Evolutionary conservation across 352 stramenopile genomes (phyloP).

Genomic region (Globisporangium yorkense): DNA sequence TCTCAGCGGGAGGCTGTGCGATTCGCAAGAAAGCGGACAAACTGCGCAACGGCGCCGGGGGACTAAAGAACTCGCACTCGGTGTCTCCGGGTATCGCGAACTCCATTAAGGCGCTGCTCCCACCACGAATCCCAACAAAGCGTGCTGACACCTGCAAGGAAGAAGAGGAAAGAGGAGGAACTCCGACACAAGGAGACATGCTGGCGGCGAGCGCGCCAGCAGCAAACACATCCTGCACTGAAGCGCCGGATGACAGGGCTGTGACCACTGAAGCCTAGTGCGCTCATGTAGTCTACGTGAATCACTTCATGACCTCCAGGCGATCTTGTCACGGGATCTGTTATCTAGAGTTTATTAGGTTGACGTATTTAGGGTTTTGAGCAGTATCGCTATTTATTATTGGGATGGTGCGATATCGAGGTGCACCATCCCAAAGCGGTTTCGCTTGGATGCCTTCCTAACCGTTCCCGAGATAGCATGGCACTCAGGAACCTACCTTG

Average conservation of each 20-base stretch:
- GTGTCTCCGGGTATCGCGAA: slow-evolving; percentile 1
- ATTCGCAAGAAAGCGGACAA: slow-evolving; percentile 15
- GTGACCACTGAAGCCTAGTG: slow-evolving; percentile 4
- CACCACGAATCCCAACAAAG: slow-evolving; percentile 12
- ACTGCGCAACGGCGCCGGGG: neutral
- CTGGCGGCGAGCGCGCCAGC: neutral
- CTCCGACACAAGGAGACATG: slow-evolving; percentile 9
- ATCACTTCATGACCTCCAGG: neutral
- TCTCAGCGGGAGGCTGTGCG: slow-evolving; percentile 2
- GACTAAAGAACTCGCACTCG: slow-evolving; percentile 12
- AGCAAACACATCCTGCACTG: neutral
- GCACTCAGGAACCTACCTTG: too few species aligned
- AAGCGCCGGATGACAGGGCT: neutral
- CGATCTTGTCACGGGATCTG: too few species aligned
- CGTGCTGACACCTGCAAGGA: neutral
- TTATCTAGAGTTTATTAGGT: too few species aligned
- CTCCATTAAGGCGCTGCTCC: slow-evolving; percentile 2
- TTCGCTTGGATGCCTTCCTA: too few species aligned
- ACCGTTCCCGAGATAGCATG: too few species aligned
- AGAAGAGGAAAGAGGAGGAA: neutral
- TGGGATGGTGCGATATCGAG: too few species aligned
- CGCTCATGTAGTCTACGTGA: slow-evolving; percentile 3
- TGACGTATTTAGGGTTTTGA: too few species aligned
- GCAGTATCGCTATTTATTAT: too few species aligned
- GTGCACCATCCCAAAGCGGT: too few species aligned